Base-by-base conservation (phyloP, 2,329 filamentous ascomycete species). In the Akanthomyces muscarius region DNA sequence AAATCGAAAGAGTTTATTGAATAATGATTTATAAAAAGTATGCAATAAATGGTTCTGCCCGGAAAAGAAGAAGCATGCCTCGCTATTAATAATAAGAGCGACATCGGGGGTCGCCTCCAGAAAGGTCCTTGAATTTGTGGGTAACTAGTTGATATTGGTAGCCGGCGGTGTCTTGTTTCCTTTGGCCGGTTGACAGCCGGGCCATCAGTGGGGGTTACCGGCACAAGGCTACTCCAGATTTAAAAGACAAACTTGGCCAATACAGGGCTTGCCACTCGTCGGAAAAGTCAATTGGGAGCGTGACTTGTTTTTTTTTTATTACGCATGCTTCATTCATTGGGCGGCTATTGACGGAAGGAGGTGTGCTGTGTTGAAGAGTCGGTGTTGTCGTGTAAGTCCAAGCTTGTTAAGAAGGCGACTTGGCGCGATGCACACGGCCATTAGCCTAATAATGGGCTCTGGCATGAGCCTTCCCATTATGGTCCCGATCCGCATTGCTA, bases 101-200 rank as follows among this genome's bases (percentile, higher is more conserved):
- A 50, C 42, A 58, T 58, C 55, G 55, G 44, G 4, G 3, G 48
- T 50, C 54, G 55, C 44, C 55, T 58, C 23, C 8, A 38, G 33
- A 5, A 25, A 48, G 21, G 51, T 25, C 21, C 36, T 36, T 41
- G 8, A 14, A 41, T 50, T 38, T 58, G 42, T 50, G 45, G 45
- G 44, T 48, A 57, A 33, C 21, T 21, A 21, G 21, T 21, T 21
- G 21, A 21, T 21, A 21, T 16, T 38, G 38, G n/a, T 38, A 44
- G 13, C 25, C 5, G 21, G 25, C 23, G 38, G 30, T 28, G 21
- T 48, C 55, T 38, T 48, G 38, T 50, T 44, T 41, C 30, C 44
- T 57, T 33, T 18, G 6, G n/a, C 42, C 42, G 55, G 44, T 4
- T 6, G 38, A 28, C 44, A 45, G 36, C 23, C 38, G 38, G 38